Evolutionary conservation across 1,284 basidiomycete genomes (phyloP).

Genomic region (Bjerkandera adusta): DNA sequence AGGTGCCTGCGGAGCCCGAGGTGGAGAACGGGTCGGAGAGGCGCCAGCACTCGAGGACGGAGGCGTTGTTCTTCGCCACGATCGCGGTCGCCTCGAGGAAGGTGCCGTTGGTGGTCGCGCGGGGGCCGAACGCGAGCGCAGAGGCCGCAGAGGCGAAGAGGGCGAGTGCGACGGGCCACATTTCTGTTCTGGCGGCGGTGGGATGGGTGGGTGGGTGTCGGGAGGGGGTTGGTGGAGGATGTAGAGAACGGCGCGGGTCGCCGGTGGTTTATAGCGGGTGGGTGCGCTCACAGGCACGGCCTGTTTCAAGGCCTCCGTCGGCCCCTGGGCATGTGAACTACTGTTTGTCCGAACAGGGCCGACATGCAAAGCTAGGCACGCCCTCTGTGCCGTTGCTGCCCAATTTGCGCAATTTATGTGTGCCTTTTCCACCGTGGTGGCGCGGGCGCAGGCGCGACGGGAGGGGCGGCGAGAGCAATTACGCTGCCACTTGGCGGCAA

Average conservation of each 20-base stretch:
- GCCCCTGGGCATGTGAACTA: too few species aligned
- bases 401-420: too few species aligned
- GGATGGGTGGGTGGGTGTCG: background rate
- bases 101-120: background rate
- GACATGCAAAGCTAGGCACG: too few species aligned
- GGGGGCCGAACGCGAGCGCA: background rate
- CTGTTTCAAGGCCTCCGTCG: too few species aligned
- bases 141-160: background rate
- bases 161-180: background rate
- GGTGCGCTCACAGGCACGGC: too few species aligned
- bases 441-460: too few species aligned
- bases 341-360: too few species aligned
- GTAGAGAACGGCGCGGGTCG: background rate
- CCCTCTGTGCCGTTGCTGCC: too few species aligned
- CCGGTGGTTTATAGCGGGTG: too few species aligned
- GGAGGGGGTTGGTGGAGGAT: background rate
- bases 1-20: constrained; percentile 21
- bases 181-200: background rate
- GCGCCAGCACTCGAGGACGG: constrained; percentile 26
- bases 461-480: too few species aligned
- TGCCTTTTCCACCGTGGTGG: too few species aligned
- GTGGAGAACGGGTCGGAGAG: constrained; percentile 20
- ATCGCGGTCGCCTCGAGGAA: constrained; percentile 23
- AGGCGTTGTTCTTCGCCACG: constrained; percentile 15
- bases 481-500: too few species aligned